Base-by-base conservation (phyloP, 148 eudicot genomes). In the Selenicereus undatus region DNA sequence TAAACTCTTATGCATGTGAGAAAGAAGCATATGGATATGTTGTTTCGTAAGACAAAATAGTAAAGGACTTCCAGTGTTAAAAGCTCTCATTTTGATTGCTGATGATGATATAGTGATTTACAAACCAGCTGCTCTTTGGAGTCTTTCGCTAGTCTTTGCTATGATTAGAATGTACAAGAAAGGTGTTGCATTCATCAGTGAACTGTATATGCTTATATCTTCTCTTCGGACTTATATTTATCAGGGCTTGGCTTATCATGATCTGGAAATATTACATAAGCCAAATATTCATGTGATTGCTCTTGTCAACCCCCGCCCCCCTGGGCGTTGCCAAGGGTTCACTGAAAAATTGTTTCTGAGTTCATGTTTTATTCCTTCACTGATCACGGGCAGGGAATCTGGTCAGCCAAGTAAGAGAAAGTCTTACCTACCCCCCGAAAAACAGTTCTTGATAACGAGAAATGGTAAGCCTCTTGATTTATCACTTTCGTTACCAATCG, bases 351-450 rank as follows among this genome's bases (percentile, higher is more conserved):
- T 36, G 78, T 51, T 76, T 80, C 51, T 75, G 20, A 45, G 56
- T 74, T n/a, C 18, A 36, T 36, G 27, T 60, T 21, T 83, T n/a
- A 56, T 21, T 4, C 58, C n/a, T 43, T 71, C 76, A 7, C 50
- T 84, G 66, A 14, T 75, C 21, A 32, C 79, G 79, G 80, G 72
- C 80, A 96, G 99, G 99, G 99, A 96, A 91, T 89, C 98, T 16
- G 99, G 99, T 58, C 98, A 96, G 82, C 97, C 98, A 36, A 87
- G 86, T 91, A 96, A 93, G 88, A 89, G 98, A 87, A 96, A 93
- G 86, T 78, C 97, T 65, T 93, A 92, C 85, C 84, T 96, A 68
- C 99, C 99, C 1, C 54, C 82, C 66, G 95, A 90, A 21, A 96
- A 96, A 81, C 99, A 96, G 79, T 93, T 96, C 85, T 89, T 96